Conservation (phyloP, 345 rosid species). For the Streptanthus diversifolius region DNA sequence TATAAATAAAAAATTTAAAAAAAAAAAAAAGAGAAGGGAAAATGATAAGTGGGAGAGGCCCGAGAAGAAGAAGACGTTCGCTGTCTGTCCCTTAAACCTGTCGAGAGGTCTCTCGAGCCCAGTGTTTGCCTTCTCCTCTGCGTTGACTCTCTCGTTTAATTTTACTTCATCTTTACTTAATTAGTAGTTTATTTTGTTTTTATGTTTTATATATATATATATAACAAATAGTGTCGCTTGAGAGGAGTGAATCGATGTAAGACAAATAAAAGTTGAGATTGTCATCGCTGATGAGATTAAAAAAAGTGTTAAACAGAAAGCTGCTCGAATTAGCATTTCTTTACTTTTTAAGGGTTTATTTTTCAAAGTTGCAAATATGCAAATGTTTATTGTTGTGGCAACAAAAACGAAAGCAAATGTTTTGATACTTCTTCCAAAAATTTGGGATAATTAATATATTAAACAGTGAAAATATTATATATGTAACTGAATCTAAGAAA, state of each 20-base stretch:
- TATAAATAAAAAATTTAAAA: background rate
- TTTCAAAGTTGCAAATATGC: background rate
- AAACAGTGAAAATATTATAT: background rate
- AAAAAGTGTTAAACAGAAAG: no score
- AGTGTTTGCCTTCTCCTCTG: constrained; percentile 28
- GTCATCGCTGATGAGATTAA: background rate
- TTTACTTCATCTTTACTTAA: background rate
- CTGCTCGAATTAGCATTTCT: background rate
- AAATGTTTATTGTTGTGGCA: background rate
- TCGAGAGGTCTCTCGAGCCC: constrained; percentile 39
- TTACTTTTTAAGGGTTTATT: background rate
- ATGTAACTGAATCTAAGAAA: background rate
- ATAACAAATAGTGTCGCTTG: constrained; percentile 3
- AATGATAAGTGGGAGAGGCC: constrained; percentile 36
- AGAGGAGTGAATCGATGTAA: background rate
- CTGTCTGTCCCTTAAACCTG: constrained; percentile 30
- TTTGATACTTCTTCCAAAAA: background rate
- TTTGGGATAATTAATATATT: background rate
- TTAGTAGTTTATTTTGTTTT: background rate
- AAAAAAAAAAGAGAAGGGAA: background rate
- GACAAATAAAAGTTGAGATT: constrained; percentile 6
- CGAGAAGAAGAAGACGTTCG: constrained; percentile 35
- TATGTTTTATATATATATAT: background rate
- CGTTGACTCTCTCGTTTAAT: constrained; percentile 6
- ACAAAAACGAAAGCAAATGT: background rate